Percentiles rank a stretch among this genome's conserved stretches.
Conservation (phyloP, 306 rosid genomes). For the Styphnolobium japonicum region DNA sequence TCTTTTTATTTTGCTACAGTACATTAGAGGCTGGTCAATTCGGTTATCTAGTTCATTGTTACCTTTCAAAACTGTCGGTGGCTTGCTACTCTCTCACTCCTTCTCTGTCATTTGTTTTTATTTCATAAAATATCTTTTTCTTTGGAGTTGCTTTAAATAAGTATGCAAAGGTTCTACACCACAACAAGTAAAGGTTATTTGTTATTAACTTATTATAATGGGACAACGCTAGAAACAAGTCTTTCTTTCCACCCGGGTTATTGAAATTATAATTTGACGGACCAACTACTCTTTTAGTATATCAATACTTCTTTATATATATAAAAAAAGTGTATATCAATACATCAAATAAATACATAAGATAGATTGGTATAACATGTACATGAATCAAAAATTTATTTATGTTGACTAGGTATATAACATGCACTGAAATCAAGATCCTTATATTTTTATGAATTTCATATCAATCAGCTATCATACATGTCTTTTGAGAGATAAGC, state of each 20-base stretch:
- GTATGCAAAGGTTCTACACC: slow-evolving; percentile 33
- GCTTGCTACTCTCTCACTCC: background rate
- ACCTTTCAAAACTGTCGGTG: slow-evolving; percentile 40
- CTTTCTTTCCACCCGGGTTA: slow-evolving; percentile 19
- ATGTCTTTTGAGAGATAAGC: slow-evolving; percentile 3
- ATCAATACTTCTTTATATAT: too few relatives aligned
- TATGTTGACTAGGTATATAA: slow-evolving; percentile 20
- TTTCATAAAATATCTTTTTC: background rate
- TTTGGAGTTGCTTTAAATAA: slow-evolving; percentile 23
- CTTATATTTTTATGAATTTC: background rate
- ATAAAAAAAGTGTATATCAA: background rate
- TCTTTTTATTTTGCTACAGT: background rate
- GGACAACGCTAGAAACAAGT: slow-evolving; percentile 31
- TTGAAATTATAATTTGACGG: slow-evolving; percentile 30
- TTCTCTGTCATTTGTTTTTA: background rate
- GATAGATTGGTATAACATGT: slow-evolving; percentile 14
- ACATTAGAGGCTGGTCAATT: slow-evolving; percentile 4
- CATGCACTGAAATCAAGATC: slow-evolving; percentile 24
- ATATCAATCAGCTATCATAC: background rate
- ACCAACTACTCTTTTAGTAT: slow-evolving; percentile 23
- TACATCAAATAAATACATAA: background rate
- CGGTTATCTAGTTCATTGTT: background rate
- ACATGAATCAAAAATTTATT: slow-evolving; percentile 23
- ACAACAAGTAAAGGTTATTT: slow-evolving; percentile 28
- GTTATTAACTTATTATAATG: slow-evolving; percentile 18